Evolutionary conservation across 108 stramenopile species (phyloP).

Genomic region (Cyclotella sp.): DNA sequence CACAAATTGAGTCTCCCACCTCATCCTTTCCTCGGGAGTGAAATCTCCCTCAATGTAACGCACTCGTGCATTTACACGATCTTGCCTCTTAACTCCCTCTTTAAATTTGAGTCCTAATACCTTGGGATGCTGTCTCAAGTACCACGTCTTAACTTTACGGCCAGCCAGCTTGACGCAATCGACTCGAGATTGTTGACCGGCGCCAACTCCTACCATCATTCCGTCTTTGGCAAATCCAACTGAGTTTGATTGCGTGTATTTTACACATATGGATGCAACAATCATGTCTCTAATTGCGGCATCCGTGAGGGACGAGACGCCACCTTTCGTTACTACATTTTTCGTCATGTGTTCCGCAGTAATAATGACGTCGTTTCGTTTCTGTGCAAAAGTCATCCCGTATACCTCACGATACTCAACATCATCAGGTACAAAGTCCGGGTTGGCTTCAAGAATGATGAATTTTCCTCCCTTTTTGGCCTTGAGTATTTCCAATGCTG

Average conservation of each 20-base stretch:
- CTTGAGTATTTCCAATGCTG: constrained; percentile 94
- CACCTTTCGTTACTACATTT: constrained; percentile 64
- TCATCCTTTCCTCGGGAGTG: constrained; percentile 88
- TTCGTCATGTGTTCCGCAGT: constrained; percentile 76
- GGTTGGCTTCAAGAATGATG: constrained; percentile 94
- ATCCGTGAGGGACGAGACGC: constrained; percentile 71
- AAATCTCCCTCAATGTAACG: constrained; percentile 99
- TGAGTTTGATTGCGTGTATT: constrained; percentile 98
- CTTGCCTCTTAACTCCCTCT: constrained; percentile 95
- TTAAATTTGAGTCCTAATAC: constrained; percentile 94
- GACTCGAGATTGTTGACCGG: constrained; percentile 99
- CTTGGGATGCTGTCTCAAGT: constrained; percentile 97
- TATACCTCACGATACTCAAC: constrained; percentile 98
- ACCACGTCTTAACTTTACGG: constrained; percentile 97
- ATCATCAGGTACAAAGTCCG: constrained; percentile 79
- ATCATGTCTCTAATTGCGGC: constrained; percentile 97
- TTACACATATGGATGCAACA: constrained; percentile 96
- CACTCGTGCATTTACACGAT: constrained; percentile 98
- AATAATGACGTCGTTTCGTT: constrained; percentile 92
- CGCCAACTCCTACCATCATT: constrained; percentile 99
- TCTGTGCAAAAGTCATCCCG: constrained; percentile 97
- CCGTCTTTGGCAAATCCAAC: constrained; percentile 97
- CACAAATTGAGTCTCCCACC: constrained; percentile 92
- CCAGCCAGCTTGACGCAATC: constrained; percentile 99
- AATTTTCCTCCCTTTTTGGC: constrained; percentile 98